Percentiles rank a stretch among this genome's conserved stretches.
Conservation (phyloP, 805 yeast genomes). For the Saccharomyces eubayanus region DNA sequence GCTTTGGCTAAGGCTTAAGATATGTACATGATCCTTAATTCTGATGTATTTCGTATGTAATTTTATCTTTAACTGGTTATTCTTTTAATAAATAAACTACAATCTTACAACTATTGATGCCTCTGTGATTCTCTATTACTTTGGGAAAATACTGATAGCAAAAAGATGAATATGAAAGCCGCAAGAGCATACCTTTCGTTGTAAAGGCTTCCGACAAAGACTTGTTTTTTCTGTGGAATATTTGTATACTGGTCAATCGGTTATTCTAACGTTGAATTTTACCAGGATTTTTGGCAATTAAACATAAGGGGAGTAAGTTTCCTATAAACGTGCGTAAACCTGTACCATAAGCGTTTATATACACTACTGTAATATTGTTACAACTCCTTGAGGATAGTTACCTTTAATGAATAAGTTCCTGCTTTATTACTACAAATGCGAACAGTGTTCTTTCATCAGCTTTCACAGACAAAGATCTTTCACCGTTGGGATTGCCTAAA, state of each 20-base stretch:
- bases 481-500: not conserved
- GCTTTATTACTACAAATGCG: constrained; percentile 5
- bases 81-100: constrained; percentile 1
- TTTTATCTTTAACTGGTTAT: constrained; percentile 9
- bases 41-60: constrained; percentile 10
- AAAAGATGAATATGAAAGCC: not conserved
- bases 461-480: not conserved
- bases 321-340: not conserved
- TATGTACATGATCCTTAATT: not conserved
- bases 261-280: not conserved
- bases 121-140: not conserved
- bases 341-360: not conserved
- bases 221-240: not conserved
- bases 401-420: constrained; percentile 3
- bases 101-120: not conserved
- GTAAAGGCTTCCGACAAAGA: not conserved
- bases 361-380: not conserved
- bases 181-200: not conserved
- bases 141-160: not conserved
- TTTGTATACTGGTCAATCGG: not conserved
- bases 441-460: not conserved
- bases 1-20: constrained; percentile 91
- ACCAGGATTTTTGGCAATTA: not conserved
- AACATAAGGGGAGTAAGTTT: not conserved
- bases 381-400: not conserved